Percentiles rank a stretch among this genome's conserved stretches.
These are phyloP conservation scores for Alternaria atra DNA, from an alignment of 2,329 filamentous ascomycete species.

Conservation along the genomic window DNA sequence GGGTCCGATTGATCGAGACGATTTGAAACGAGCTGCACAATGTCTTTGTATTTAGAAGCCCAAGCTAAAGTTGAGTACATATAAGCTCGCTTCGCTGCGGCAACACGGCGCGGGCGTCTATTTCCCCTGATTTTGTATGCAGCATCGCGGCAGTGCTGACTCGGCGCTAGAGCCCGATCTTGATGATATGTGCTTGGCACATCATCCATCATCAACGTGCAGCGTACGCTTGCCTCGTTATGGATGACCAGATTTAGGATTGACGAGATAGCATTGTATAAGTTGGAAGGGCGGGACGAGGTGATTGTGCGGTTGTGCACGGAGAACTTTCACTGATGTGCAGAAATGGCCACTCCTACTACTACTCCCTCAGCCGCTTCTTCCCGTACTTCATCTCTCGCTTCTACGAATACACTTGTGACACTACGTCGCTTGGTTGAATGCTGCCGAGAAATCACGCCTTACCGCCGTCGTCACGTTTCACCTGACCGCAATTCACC, in stretches of 20 bases:
- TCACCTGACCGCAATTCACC: not conserved
- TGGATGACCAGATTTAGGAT: not conserved
- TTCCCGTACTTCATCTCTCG: not conserved
- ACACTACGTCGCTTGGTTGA: not conserved
- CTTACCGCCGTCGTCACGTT: not conserved
- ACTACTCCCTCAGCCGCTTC: not conserved
- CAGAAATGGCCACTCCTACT: not conserved
- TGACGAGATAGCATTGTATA: not conserved
- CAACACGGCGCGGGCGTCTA: not conserved
- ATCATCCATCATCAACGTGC: conserved; percentile 4
- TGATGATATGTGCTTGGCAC: conserved; percentile 4
- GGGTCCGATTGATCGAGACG: not conserved
- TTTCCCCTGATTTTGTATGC: conserved; percentile 1
- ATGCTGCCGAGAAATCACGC: not conserved
- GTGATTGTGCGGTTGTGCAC: not conserved
- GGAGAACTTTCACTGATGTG: not conserved
- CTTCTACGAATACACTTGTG: not conserved
- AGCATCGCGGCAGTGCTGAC: conserved; percentile 9
- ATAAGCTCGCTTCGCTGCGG: conserved; percentile 1
- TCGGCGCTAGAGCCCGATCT: conserved; percentile 3
- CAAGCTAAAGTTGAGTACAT: not conserved
- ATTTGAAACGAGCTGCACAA: conserved; percentile 1
- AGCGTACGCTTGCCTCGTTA: not conserved
- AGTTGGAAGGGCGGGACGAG: not conserved
- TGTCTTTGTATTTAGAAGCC: conserved; percentile 2